Percentiles rank a stretch among this genome's conserved stretches.
phyloP scores from a whole-genome alignment of 805 yeast genomes.

The Myxozyma udenii region DNA sequence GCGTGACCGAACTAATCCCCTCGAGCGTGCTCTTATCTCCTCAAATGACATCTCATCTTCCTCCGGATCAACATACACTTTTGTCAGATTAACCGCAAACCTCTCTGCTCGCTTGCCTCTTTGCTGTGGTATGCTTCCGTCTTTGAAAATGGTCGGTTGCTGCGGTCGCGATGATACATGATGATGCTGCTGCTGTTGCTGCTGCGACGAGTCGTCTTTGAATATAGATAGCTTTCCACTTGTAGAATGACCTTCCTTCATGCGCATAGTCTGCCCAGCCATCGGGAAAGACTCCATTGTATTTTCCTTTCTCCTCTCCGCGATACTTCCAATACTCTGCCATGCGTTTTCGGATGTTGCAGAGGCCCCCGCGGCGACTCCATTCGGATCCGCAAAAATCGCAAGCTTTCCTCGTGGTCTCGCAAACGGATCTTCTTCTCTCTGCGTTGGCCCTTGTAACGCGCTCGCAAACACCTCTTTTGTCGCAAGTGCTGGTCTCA shows the following conservation, averaged over 20 bases:
- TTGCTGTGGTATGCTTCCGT: conserved; percentile 8
- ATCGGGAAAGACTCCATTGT: conserved; percentile 52
- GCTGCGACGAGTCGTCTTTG: conserved; percentile 15
- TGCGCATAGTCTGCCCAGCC: conserved; percentile 52
- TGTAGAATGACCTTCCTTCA: conserved; percentile 8
- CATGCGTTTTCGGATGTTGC: conserved; percentile 35
- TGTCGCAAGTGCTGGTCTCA: conserved; percentile 40
- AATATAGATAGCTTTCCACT: conserved; percentile 24
- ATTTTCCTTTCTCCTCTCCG: conserved; percentile 63
- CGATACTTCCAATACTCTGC: conserved; percentile 51
- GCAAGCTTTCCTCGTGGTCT: conserved; percentile 37
- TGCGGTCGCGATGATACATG: conserved; percentile 3
- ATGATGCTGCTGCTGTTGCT: not conserved
- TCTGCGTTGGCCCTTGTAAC: not conserved
- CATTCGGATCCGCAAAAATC: conserved; percentile 44
- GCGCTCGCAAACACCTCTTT: conserved; percentile 32
- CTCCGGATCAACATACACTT: conserved; percentile 32
- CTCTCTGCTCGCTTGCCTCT: conserved; percentile 29
- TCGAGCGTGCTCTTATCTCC: conserved; percentile 59
- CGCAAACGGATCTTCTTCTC: not conserved
- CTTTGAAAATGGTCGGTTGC: conserved; percentile 16
- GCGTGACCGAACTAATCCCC: conserved; percentile 37
- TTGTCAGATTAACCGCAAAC: conserved; percentile 28
- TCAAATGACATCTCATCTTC: conserved; percentile 57
- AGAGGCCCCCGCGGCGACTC: conserved; percentile 12